Base-by-base conservation (phyloP, 768 basidiomycete species). In the Tylopilus sp. region DNA sequence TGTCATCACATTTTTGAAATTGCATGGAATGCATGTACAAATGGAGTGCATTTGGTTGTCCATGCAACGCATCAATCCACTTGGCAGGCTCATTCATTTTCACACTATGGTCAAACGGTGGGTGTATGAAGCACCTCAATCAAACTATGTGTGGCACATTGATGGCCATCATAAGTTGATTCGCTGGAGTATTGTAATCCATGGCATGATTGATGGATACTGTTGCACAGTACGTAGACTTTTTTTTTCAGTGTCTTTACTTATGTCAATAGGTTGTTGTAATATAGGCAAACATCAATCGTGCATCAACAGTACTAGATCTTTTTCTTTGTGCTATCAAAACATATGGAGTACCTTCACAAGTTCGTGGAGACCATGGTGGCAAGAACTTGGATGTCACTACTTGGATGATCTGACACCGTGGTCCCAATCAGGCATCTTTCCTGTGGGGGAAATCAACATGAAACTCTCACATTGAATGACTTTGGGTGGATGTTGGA, bases 401-500 rank as follows among this genome's bases (percentile, higher is more conserved):
- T 0, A 34, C 47, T 0, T 65, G 56, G 42, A 73, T 72, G 71
- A 56, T 73, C 7, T 46, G 56, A 47, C 36, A 53, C 10, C 43
- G 31, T 34, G 69, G 72, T 1, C 40, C 58, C 1, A 63, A 70
- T 17, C 25, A 45, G 1, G 44, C 53, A 1, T 67, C 61, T 0
- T 72, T 69, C 34, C 40, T 74, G 12, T 72, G 67, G 67, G 67
- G 62, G 30, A 68, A 66, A 8, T 79, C 74, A 0, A 75, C 74
- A 0, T 56, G 60, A 6, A 82, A 80, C 49, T 73, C 73, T 0
- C 59, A 68, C 0, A 79, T 79, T 54, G 77, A 81, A 55, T 38
- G 65, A 0, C 61, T 80, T 0, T 79, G 77, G 77, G 69, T 77
- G 3, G 74, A 79, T 40, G 65, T 74, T 21, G 73, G 75, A 0